These are phyloP conservation scores for Cinchona pubescens DNA, from an alignment of 257 asterid genomes.

Conservation along the genomic window DNA sequence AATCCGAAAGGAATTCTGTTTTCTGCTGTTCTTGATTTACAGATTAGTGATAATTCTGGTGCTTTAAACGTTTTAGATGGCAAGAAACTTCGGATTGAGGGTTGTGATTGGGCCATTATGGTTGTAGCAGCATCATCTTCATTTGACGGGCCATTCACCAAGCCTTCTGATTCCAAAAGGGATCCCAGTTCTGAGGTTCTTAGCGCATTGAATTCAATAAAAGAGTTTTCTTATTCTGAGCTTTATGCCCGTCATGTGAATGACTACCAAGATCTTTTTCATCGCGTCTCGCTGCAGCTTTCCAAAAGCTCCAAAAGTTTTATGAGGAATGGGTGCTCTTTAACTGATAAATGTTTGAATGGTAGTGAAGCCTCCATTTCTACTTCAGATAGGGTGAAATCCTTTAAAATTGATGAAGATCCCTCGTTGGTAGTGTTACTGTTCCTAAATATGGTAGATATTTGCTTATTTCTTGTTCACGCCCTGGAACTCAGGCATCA, in stretches of 20 bases:
- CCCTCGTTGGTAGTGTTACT: conserved; percentile 71
- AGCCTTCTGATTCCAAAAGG: conserved; percentile 52
- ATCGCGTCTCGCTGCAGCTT: conserved; percentile 66
- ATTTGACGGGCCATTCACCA: conserved; percentile 62
- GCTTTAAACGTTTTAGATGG: conserved; percentile 39
- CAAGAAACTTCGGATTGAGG: conserved; percentile 48
- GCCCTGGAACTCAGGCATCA: conserved; percentile 71
- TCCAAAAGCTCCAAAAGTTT: conserved; percentile 29
- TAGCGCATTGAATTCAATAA: conserved; percentile 41
- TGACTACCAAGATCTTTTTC: conserved; percentile 69
- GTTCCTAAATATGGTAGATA: conserved; percentile 79
- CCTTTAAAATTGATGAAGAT: conserved; percentile 61
- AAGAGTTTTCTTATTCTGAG: conserved; percentile 50
- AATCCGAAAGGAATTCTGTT: conserved; percentile 53
- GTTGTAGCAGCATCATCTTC: conserved; percentile 64
- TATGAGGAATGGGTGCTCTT: background rate
- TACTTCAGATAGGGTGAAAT: conserved; percentile 56
- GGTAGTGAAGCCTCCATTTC: conserved; percentile 22
- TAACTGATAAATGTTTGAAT: conserved; percentile 3
- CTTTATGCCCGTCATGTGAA: conserved; percentile 60
- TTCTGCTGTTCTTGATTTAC: conserved; percentile 68
- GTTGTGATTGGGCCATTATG: conserved; percentile 62
- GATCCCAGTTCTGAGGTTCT: conserved; percentile 47
- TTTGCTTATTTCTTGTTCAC: conserved; percentile 67
- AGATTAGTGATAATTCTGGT: conserved; percentile 39